A percentile compares a stretch with the other conserved stretches of the same genome.
phyloP scores from a whole-genome alignment of 2,329 filamentous ascomycete species.

The Fusarium cicatricum region DNA sequence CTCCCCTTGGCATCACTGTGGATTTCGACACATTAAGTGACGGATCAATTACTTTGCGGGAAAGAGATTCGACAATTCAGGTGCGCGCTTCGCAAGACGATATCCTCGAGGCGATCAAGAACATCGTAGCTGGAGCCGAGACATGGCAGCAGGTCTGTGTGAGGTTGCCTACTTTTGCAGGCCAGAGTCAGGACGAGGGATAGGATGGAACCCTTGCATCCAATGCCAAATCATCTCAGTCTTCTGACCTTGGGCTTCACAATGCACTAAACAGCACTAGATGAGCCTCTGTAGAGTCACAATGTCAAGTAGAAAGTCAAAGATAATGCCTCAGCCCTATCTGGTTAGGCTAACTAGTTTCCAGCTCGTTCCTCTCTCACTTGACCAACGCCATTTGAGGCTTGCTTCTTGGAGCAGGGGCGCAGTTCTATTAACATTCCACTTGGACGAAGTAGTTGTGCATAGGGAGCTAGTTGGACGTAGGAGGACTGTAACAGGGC shows the following conservation, averaged over 20 bases:
- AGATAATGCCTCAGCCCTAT: not conserved
- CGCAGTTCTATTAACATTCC: not conserved
- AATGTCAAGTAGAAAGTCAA: not conserved
- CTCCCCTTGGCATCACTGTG: conserved; percentile 89
- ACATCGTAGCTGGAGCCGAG: conserved; percentile 56
- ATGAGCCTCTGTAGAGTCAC: not conserved
- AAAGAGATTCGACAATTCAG: conserved; percentile 89
- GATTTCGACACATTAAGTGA: conserved; percentile 96
- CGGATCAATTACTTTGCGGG: conserved; percentile 83
- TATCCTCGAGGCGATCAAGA: conserved; percentile 77
- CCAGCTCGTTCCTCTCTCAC: too few species aligned
- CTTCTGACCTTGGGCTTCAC: too few species aligned
- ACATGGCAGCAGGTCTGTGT: conserved; percentile 67
- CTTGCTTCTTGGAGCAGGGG: not conserved
- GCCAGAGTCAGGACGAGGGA: not conserved
- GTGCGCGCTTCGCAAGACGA: conserved; percentile 82
- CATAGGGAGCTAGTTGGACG: too few species aligned
- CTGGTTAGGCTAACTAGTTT: too few species aligned
- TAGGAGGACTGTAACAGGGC: too few species aligned
- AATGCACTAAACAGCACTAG: not conserved
- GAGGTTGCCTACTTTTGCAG: not conserved
- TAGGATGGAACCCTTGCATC: too few species aligned
- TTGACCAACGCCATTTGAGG: not conserved
- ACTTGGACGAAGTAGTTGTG: too few species aligned
- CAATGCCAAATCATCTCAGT: too few species aligned